These are phyloP conservation scores for Pecoramyces ruminantium DNA, from an alignment of 192 early-diverging fungal species.

Conservation along the genomic window DNA sequence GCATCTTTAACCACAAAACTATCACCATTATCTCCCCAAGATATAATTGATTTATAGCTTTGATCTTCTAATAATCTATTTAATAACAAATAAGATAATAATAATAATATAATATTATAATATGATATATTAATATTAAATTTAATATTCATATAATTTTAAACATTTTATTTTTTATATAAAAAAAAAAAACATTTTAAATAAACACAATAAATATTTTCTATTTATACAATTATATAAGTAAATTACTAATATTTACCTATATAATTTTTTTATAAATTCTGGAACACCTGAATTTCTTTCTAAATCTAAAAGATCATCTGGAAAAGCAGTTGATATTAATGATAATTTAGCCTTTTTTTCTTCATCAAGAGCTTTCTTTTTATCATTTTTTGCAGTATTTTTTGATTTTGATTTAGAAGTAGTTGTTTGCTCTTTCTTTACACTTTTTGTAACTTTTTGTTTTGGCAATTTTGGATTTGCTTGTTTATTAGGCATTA, in stretches of 20 bases:
- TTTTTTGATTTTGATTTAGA: not conserved
- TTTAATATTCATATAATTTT: no score
- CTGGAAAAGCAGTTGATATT: not conserved
- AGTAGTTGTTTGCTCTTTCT: not conserved
- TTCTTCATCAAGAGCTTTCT: not conserved
- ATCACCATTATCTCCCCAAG: conserved; percentile 68
- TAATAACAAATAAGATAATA: no score
- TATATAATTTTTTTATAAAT: not conserved
- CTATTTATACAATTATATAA: not conserved
- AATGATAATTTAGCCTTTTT: not conserved
- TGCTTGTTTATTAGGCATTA: not conserved
- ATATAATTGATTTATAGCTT: conserved; percentile 29
- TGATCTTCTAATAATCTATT: conserved; percentile 54
- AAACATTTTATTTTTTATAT: no score
- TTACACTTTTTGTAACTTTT: not conserved
- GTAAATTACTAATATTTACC: not conserved
- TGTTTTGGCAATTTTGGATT: not conserved
- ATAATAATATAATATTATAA: no score
- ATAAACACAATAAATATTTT: not conserved
- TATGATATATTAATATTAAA: no score
- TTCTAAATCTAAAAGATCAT: not conserved
- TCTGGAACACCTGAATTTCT: not conserved
- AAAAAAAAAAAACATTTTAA: no score
- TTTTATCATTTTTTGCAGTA: not conserved
- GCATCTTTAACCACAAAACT: conserved; percentile 77